A percentile compares a stretch with the other conserved stretches of the same genome.
Evolutionary conservation across 2,329 filamentous ascomycete genomes (phyloP).

Genomic region (Alternaria sp.): DNA sequence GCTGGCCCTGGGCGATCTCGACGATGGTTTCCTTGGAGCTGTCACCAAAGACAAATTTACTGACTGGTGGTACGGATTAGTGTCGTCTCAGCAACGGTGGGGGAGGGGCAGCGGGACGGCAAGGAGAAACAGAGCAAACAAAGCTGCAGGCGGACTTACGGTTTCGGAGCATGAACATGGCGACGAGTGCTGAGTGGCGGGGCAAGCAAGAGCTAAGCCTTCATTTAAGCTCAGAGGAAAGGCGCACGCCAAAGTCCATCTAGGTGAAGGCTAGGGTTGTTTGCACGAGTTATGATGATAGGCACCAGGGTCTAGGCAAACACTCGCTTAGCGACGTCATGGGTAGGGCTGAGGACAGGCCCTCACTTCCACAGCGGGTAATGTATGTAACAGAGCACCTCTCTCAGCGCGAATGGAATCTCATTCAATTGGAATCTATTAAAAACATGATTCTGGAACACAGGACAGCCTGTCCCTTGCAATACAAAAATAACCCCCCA

Average conservation of each 20-base stretch:
- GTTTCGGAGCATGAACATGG: constrained; percentile 54
- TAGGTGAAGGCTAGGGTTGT: constrained; percentile 13
- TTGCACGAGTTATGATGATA: constrained; percentile 26
- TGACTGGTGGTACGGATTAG: constrained; percentile 64
- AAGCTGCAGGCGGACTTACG: constrained; percentile 38
- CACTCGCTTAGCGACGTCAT: constrained; percentile 22
- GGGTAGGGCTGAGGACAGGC: neutral
- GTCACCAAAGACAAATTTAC: constrained; percentile 91
- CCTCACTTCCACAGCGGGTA: neutral
- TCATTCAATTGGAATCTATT: neutral
- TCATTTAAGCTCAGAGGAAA: constrained; percentile 29
- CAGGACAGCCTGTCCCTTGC: neutral
- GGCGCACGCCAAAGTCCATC: constrained; percentile 25
- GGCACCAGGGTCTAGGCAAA: constrained; percentile 21
- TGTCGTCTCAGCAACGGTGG: constrained; percentile 33
- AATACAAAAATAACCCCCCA: neutral
- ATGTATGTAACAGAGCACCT: neutral
- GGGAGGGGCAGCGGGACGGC: constrained; percentile 38
- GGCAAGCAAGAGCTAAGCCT: constrained; percentile 20
- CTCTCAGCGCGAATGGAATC: neutral
- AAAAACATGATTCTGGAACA: neutral
- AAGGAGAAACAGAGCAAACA: constrained; percentile 8
- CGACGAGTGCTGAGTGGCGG: constrained; percentile 24
- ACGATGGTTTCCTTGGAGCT: constrained; percentile 90
- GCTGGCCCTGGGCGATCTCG: constrained; percentile 92